phyloP scores from a whole-genome alignment of 306 rosid genomes.

The Malus asiatica region DNA sequence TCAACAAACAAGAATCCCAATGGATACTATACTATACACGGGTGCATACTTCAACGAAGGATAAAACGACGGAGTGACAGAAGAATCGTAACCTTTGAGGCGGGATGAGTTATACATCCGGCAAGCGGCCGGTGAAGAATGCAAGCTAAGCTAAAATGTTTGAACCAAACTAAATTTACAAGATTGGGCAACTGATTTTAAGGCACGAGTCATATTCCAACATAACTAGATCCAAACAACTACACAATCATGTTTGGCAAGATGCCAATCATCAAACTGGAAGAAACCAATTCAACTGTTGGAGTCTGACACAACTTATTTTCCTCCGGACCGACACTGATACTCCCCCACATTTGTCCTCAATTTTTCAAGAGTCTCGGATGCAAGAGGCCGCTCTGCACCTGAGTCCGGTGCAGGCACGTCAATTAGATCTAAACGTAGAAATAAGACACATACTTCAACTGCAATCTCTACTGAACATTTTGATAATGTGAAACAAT shows the following conservation, averaged over 20 bases:
- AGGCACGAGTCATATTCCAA: not conserved
- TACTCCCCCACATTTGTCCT: not conserved
- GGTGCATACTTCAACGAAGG: too few species aligned
- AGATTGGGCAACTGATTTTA: not conserved
- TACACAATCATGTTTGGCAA: slow-evolving; percentile 15
- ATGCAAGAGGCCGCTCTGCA: slow-evolving; percentile 21
- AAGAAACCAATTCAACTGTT: not conserved
- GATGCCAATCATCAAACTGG: slow-evolving; percentile 17
- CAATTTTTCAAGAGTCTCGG: not conserved
- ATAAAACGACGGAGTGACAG: too few species aligned
- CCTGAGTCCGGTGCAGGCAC: slow-evolving; percentile 18
- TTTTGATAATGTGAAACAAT: slow-evolving; percentile 22
- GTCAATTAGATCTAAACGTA: slow-evolving; percentile 18
- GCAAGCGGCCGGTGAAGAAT: not conserved
- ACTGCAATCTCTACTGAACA: slow-evolving; percentile 19
- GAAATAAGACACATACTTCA: slow-evolving; percentile 3
- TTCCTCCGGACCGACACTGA: slow-evolving; percentile 6
- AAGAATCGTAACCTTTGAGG: not conserved
- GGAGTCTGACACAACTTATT: slow-evolving; percentile 12
- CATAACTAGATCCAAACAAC: slow-evolving; percentile 6
- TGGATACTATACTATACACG: too few species aligned
- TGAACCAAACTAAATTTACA: not conserved
- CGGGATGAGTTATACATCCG: not conserved
- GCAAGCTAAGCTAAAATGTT: not conserved
- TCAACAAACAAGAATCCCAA: too few species aligned